Percentiles rank a stretch among this genome's conserved stretches.
phyloP scores from a whole-genome alignment of 768 basidiomycete genomes.

The Auriculariales sp. region DNA sequence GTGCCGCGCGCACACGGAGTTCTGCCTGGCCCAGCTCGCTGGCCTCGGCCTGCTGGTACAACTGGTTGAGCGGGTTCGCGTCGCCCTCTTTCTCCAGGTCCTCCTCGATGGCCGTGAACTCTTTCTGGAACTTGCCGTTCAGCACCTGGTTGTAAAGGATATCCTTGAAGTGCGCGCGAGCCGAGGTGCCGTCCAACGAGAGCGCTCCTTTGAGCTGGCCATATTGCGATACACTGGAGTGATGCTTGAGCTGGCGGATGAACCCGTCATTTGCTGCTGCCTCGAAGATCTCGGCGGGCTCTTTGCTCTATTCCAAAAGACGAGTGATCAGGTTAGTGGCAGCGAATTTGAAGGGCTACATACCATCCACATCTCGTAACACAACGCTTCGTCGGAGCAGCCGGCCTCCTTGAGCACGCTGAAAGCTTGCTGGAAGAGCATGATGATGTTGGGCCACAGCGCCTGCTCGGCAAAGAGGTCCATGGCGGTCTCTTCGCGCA shows the following conservation, averaged over 20 bases:
- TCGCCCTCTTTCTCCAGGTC: conserved; percentile 41
- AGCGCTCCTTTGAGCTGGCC: conserved; percentile 46
- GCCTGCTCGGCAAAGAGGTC: conserved; percentile 36
- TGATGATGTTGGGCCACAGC: conserved; percentile 48
- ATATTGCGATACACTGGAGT: conserved; percentile 46
- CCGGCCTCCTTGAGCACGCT: conserved; percentile 47
- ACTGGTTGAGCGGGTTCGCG: conserved; percentile 37
- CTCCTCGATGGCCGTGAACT: conserved; percentile 40
- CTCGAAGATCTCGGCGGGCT: conserved; percentile 56
- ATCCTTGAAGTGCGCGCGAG: conserved; percentile 39
- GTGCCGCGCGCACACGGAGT: conserved; percentile 36
- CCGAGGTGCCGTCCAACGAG: conserved; percentile 34
- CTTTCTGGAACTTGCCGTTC: conserved; percentile 41
- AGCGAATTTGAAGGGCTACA: background rate
- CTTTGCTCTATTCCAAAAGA: too few relatives aligned
- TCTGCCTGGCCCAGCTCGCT: conserved; percentile 44
- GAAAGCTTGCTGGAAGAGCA: conserved; percentile 50
- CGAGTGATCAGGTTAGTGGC: too few relatives aligned
- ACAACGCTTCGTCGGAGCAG: conserved; percentile 51
- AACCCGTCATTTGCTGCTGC: conserved; percentile 54
- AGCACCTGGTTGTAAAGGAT: conserved; percentile 47
- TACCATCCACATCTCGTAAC: conserved; percentile 44
- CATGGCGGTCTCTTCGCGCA: conserved; percentile 48
- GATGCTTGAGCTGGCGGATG: conserved; percentile 43
- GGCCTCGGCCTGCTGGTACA: conserved; percentile 36